Evolutionary conservation across 2,329 filamentous ascomycete genomes (phyloP), one percentile per base, ranked within the genome.

Genomic region (Botryotinia convoluta): DNA sequence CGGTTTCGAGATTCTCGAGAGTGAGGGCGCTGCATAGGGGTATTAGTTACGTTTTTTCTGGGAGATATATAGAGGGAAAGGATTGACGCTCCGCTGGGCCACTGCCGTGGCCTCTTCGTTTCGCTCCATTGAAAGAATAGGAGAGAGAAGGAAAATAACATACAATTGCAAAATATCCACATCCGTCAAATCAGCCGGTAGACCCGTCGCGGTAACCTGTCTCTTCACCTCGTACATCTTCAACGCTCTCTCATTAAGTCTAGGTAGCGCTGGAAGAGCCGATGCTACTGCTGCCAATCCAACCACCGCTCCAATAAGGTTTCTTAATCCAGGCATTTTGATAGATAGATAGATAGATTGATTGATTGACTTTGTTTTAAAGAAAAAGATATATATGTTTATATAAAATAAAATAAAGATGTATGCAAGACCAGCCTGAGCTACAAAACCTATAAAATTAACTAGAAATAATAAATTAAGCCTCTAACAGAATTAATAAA

Each of bases 1-100:
- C 85, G 37, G 89, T 86, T 83, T 94, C 92, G 78, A 94, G 90
- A 83, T 92, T 90, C 83, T 94, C 92, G 63, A 93, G 86, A 9
- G 91, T 93, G 72, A 93, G 84, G 75, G 91, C 91, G 80, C 89
- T 91, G 75, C 29, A 71, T 16, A n/a, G 16, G 1, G 0, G 8
- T 48, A 9, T 35, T 75, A 72, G 70, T 73, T 69, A n/a, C 8
- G 61, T 20, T 18, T 12, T n/a, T 35, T 26, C 2, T 7, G 16
- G 14, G 20, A 12, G 22, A 9, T 10, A 62, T 16, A 2, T 0
- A 37, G 8, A 54, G 9, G 16, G 16, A 29, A 29, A 4, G n/a
- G 0, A 48, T 18, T 48, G 48, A 42, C 48, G 35, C 48, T 57
- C 64, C 35, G 18, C 48, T 67, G 2, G 32, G 45, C 45, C 63